Conservation (phyloP, 257 asterid genomes). For the Jacaranda mimosifolia region DNA sequence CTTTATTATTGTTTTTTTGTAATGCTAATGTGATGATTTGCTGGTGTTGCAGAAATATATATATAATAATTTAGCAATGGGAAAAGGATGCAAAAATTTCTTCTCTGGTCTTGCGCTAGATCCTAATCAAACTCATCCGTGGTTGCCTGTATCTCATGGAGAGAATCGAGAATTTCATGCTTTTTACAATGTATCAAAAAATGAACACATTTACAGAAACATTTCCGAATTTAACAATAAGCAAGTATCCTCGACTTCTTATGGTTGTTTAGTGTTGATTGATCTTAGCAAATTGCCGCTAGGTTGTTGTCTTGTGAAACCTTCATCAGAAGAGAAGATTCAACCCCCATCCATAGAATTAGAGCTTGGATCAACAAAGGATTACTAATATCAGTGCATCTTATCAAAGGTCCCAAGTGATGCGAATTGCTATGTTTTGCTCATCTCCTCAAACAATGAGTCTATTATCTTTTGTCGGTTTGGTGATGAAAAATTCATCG, state of each 20-base stretch:
- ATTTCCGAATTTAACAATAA: neutral
- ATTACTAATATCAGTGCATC: neutral
- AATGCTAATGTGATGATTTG: too few relatives aligned
- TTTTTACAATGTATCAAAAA: conserved; percentile 1
- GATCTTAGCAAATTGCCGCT: neutral
- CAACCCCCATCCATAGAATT: too few relatives aligned
- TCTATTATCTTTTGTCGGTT: neutral
- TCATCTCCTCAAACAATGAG: neutral
- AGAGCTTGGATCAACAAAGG: neutral
- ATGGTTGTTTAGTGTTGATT: neutral
- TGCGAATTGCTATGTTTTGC: conserved; percentile 8
- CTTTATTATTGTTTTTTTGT: too few relatives aligned
- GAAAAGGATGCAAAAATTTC: neutral
- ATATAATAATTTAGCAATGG: too few relatives aligned
- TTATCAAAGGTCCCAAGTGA: conserved; percentile 10
- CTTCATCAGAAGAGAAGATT: too few relatives aligned
- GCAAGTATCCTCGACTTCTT: neutral
- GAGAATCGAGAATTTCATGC: neutral
- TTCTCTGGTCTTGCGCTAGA: neutral
- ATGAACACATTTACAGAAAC: neutral
- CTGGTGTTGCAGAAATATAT: neutral
- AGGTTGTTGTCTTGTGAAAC: too few relatives aligned
- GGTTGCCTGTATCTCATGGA: conserved; percentile 9
- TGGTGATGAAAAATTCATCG: neutral
- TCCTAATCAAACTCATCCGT: conserved; percentile 1